Evolutionary conservation across 2,329 filamentous ascomycete species (phyloP), one percentile per base, ranked within the genome.

Genomic region (Triangularia setosa): DNA sequence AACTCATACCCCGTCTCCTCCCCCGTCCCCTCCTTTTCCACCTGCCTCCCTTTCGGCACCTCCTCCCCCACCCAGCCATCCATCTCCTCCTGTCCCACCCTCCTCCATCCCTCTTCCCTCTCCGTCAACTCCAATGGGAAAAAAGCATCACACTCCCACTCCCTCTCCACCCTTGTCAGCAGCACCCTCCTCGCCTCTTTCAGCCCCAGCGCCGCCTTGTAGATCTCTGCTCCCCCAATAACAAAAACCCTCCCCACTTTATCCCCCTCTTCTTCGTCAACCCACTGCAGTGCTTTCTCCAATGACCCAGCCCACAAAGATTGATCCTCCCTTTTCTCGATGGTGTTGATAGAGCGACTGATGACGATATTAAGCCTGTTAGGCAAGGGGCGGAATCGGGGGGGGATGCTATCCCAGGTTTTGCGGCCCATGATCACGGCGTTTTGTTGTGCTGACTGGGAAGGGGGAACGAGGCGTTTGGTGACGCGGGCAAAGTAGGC

Each of bases 381-480:
- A 66, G 87, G 88, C 33, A 99, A 82, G 18, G 95, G 95, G 2
- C 93, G 84, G 75, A 95, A 93, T 60, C 82, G 84, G 6, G 81
- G 74, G 1, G 95, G 94, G 65, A 99, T 94, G 68, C 88, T 92
- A 60, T 96, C 92, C 89, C 94, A 99, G 0, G 95, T 99, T 78
- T 96, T 97, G 73, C 95, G 90, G 65, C 95, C 95, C 95, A 99
- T 99, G 70, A 99, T 90, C 60, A 98, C 91, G 18, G 91, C 90
- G 76, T 93, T 94, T 77, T 78, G 61, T 77, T 78, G 61, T 44
- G 35, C 28, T 52, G 11, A 14, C 44, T 24, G 12, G 5, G 57
- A 24, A 7, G 83, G 80, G 0, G 86, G n/a, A n/a, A n/a, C n/a
- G n/a, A n/a, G 75, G 16, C 89, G 86, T 71, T 91, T 92, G 2